phyloP scores from a whole-genome alignment of 1,284 basidiomycete genomes.

The Trichosporon asahii region DNA sequence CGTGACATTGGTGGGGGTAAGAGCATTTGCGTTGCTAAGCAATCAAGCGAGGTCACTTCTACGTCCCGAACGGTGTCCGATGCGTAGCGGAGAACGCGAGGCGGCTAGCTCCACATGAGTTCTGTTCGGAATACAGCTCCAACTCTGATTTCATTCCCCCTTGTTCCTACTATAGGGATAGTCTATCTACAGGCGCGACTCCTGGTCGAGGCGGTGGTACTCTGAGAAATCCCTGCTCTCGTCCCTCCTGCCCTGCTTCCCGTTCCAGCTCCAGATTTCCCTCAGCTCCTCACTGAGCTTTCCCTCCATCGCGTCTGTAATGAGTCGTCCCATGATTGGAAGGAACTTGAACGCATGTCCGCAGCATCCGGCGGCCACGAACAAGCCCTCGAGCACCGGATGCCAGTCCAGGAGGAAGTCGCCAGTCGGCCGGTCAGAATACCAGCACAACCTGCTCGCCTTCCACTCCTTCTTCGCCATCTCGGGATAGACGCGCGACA shows the following conservation, averaged over 20 bases:
- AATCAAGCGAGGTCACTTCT: too few relatives aligned
- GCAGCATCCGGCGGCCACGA: conserved; percentile 42
- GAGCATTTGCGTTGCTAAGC: too few relatives aligned
- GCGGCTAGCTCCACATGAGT: too few relatives aligned
- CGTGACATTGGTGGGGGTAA: too few relatives aligned
- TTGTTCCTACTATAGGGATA: background rate
- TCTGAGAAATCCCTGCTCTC: background rate
- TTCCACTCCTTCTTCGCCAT: conserved; percentile 24
- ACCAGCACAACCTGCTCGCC: conserved; percentile 34
- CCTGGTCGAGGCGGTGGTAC: background rate
- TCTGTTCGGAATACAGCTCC: too few relatives aligned
- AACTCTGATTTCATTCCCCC: background rate
- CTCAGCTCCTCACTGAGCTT: conserved; percentile 10
- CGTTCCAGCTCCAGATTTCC: conserved; percentile 15
- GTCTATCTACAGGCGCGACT: background rate
- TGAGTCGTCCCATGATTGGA: conserved; percentile 23
- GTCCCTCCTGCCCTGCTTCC: background rate
- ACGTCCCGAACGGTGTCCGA: too few relatives aligned
- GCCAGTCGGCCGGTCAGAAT: conserved; percentile 44
- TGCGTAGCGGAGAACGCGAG: too few relatives aligned
- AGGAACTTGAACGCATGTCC: conserved; percentile 46
- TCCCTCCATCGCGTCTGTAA: conserved; percentile 15
- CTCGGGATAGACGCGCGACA: conserved; percentile 25
- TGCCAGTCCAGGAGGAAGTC: conserved; percentile 48
- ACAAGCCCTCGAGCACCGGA: conserved; percentile 30